phyloP scores from a whole-genome alignment of 345 rosid species.

The Psidium guajava region DNA sequence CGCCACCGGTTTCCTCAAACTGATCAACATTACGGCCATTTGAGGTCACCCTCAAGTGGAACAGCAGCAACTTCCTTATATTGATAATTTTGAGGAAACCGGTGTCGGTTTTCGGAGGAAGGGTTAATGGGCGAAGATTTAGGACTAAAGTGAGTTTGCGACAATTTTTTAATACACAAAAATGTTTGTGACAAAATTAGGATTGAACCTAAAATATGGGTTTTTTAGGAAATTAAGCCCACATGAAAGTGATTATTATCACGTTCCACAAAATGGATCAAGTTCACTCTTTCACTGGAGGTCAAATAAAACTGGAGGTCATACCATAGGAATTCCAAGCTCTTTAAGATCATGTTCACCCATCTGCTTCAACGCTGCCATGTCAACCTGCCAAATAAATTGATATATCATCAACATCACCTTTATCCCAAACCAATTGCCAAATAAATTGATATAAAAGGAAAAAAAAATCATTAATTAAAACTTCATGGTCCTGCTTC shows the following conservation, averaged over 20 bases:
- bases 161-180: neutral
- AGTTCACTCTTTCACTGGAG: neutral
- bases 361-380: slow-evolving; percentile 88
- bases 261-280: neutral
- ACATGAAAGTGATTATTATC: neutral
- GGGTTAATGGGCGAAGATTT: neutral
- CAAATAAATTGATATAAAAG: slow-evolving; percentile 3
- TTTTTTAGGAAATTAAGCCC: neutral
- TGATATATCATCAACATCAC: neutral
- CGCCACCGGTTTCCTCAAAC: neutral
- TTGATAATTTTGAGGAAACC: neutral
- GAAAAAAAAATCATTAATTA: neutral
- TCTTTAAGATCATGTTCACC: slow-evolving; percentile 88
- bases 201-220: neutral
- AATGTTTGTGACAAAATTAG: neutral
- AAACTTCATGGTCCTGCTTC: neutral
- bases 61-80: neutral
- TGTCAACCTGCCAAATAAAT: slow-evolving; percentile 63
- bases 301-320: neutral
- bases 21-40: neutral
- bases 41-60: too few species aligned
- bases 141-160: neutral
- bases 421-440: slow-evolving; percentile 1
- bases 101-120: neutral
- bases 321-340: slow-evolving; percentile 94